Conservation (phyloP, 164 flowering plant species). For the Dillenia turbinata region DNA sequence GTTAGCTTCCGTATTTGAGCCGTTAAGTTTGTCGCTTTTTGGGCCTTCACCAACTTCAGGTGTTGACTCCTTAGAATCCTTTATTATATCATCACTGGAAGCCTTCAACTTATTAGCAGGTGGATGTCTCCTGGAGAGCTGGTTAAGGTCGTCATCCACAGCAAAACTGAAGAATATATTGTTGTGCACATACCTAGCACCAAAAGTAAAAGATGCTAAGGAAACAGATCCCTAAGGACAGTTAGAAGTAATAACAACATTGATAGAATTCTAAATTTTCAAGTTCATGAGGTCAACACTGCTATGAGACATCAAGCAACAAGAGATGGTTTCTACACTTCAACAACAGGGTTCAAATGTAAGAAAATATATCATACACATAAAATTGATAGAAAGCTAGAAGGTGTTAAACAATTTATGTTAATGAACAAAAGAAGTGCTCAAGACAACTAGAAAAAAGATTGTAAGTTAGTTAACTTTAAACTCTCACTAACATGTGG, state of each 20-base stretch:
- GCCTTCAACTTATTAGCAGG: conserved; percentile 27
- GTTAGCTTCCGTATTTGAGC: conserved; percentile 21
- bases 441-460: no score
- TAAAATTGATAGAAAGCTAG: no score
- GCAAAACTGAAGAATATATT: conserved; percentile 99
- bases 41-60: conserved; percentile 19
- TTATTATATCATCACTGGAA: conserved; percentile 18
- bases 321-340: no score
- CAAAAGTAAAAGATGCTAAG: background rate
- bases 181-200: conserved; percentile 95
- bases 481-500: conserved; percentile 75
- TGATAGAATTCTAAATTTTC: no score
- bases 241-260: no score
- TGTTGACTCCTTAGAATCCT: conserved; percentile 14
- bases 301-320: no score
- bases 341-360: no score
- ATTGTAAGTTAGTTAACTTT: no score
- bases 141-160: conserved; percentile 88
- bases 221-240: background rate
- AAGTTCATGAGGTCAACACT: no score
- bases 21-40: conserved; percentile 24
- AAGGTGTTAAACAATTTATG: no score
- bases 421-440: no score
- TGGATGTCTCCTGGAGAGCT: conserved; percentile 42
- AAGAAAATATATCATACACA: no score